phyloP scores from a whole-genome alignment of 2,329 filamentous ascomycete species.

The Fusarium irregulare region DNA sequence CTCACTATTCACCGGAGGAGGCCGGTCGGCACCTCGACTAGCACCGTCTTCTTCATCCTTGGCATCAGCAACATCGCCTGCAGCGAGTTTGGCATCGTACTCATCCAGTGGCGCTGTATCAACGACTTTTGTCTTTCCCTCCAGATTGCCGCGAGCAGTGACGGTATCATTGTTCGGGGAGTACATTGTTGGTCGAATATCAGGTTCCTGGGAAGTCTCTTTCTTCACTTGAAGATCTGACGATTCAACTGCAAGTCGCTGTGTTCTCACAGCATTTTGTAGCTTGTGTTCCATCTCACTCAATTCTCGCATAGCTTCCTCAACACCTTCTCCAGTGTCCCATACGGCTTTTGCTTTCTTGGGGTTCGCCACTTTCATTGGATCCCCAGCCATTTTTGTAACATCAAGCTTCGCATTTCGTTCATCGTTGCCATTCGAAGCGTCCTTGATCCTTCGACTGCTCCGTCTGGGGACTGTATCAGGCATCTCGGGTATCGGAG shows the following conservation, averaged over 20 bases:
- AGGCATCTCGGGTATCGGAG: slow-evolving; percentile 34
- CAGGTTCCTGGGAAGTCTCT: neutral
- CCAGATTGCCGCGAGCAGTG: slow-evolving; percentile 4
- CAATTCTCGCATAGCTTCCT: slow-evolving; percentile 58
- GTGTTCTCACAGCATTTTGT: slow-evolving; percentile 56
- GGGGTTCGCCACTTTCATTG: neutral
- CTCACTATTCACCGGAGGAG: slow-evolving; percentile 83
- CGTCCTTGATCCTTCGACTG: slow-evolving; percentile 40
- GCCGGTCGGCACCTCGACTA: slow-evolving; percentile 61
- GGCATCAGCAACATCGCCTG: slow-evolving; percentile 35
- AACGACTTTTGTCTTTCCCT: slow-evolving; percentile 11
- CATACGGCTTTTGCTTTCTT: slow-evolving; percentile 13
- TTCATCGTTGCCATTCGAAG: neutral
- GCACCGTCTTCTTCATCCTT: slow-evolving; percentile 39
- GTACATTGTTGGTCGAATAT: slow-evolving; percentile 17
- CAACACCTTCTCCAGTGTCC: slow-evolving; percentile 45
- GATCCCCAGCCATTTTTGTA: slow-evolving; percentile 4
- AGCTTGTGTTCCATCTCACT: slow-evolving; percentile 63
- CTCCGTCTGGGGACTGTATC: slow-evolving; percentile 43
- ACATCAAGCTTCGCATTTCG: neutral
- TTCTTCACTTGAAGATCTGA: slow-evolving; percentile 47
- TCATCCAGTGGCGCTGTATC: slow-evolving; percentile 33
- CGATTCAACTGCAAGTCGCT: slow-evolving; percentile 60
- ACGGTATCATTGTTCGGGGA: slow-evolving; percentile 1
- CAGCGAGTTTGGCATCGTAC: slow-evolving; percentile 39